Conservation (phyloP, 2,329 filamentous ascomycete genomes). For the Colletotrichum orchidophilum region DNA sequence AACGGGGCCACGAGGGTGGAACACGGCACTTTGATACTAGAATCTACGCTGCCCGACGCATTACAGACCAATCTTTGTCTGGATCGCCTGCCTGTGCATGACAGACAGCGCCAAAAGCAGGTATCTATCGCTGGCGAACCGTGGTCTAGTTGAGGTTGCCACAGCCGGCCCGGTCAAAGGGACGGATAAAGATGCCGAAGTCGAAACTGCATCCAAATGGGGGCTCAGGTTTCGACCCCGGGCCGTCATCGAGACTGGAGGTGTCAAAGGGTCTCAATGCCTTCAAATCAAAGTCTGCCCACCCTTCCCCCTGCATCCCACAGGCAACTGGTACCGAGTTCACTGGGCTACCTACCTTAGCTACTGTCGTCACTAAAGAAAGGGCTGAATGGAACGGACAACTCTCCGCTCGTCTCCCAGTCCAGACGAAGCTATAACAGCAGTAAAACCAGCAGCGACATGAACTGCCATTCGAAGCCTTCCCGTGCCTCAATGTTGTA, state of each 20-base stretch:
- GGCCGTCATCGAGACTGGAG: background rate
- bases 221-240: background rate
- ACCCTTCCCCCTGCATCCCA: no score
- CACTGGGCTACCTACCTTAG: no score
- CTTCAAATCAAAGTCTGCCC: background rate
- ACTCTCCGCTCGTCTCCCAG: no score
- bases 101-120: background rate
- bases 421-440: background rate
- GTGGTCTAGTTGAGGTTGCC: background rate
- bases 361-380: no score
- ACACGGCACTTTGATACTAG: background rate
- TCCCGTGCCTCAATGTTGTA: background rate
- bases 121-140: background rate
- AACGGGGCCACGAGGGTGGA: background rate
- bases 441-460: background rate
- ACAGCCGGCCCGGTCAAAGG: background rate
- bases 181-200: background rate
- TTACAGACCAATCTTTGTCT: background rate
- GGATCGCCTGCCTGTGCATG: background rate
- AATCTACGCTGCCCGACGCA: background rate
- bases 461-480: background rate
- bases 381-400: no score
- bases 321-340: no score
- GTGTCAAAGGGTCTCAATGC: no score
- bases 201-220: background rate